A percentile compares a stretch with the other conserved stretches of the same genome.
Conservation (phyloP, 2,329 filamentous ascomycete genomes). For the Colletotrichum sp. region DNA sequence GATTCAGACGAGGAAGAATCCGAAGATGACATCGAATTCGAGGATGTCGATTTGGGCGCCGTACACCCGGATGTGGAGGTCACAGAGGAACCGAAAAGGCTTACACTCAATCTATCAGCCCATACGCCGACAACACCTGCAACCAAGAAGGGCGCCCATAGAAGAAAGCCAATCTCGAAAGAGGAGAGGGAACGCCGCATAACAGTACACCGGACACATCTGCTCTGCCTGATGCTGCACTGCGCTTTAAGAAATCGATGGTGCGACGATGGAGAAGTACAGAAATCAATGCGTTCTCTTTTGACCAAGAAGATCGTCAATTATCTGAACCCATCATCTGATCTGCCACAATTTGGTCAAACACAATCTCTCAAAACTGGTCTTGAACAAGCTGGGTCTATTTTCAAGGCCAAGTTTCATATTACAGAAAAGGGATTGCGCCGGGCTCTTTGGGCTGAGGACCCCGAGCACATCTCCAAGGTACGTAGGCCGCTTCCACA, state of each 20-base stretch:
- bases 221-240: conserved; percentile 84
- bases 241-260: conserved; percentile 80
- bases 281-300: conserved; percentile 68
- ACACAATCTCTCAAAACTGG: conserved; percentile 81
- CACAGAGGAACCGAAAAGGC: conserved; percentile 34
- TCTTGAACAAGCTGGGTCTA: conserved; percentile 69
- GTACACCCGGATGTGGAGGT: conserved; percentile 26
- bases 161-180: conserved; percentile 58
- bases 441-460: conserved; percentile 77
- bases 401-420: conserved; percentile 74
- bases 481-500: conserved; percentile 41
- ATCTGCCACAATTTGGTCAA: conserved; percentile 75
- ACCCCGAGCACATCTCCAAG: conserved; percentile 62
- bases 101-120: conserved; percentile 59
- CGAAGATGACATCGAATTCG: conserved; percentile 47
- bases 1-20: conserved; percentile 51
- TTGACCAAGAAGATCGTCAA: conserved; percentile 69
- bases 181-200: conserved; percentile 64
- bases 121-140: conserved; percentile 40
- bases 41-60: conserved; percentile 51
- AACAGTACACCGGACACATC: conserved; percentile 84
- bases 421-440: conserved; percentile 75
- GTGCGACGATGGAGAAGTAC: conserved; percentile 80
- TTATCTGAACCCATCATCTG: conserved; percentile 71
- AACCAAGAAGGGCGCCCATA: conserved; percentile 36